A percentile compares a stretch with the other conserved stretches of the same genome.
Conservation (phyloP, 2,329 filamentous ascomycete genomes). For the Exophiala dermatitidis region DNA sequence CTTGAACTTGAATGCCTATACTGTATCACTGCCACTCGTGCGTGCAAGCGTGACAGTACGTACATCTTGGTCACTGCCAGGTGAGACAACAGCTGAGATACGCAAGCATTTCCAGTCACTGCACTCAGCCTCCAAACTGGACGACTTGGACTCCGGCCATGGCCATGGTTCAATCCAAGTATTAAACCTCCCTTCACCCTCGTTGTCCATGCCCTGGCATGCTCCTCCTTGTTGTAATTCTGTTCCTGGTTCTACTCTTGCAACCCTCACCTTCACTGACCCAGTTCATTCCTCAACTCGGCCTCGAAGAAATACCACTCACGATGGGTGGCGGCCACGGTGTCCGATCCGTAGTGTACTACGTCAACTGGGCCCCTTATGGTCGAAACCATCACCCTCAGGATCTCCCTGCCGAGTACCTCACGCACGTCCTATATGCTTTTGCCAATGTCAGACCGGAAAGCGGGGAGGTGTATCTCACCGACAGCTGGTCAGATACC, state of each 20-base stretch:
- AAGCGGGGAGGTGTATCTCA: conserved; percentile 70
- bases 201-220: background rate
- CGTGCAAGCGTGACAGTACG: too few relatives aligned
- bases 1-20: too few relatives aligned
- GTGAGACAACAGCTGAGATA: conserved; percentile 11
- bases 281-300: conserved; percentile 10
- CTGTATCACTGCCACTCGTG: too few relatives aligned
- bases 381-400: conserved; percentile 77
- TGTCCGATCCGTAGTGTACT: conserved; percentile 38
- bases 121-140: conserved; percentile 3
- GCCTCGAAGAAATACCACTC: conserved; percentile 1
- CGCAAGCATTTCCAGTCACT: background rate
- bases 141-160: background rate
- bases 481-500: conserved; percentile 61
- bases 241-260: conserved; percentile 30
- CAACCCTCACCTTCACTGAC: conserved; percentile 28
- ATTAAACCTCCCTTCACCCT: background rate
- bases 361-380: conserved; percentile 62
- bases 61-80: too few relatives aligned
- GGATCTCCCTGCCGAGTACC: conserved; percentile 68
- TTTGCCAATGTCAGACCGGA: conserved; percentile 81
- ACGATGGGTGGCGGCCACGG: conserved; percentile 22
- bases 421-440: conserved; percentile 84
- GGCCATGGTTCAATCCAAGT: background rate
- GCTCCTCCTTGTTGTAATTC: conserved; percentile 18